Percentiles rank a stretch among this genome's conserved stretches.
Conservation (phyloP, 2,329 filamentous ascomycete species). For the Colletotrichum camelliae region DNA sequence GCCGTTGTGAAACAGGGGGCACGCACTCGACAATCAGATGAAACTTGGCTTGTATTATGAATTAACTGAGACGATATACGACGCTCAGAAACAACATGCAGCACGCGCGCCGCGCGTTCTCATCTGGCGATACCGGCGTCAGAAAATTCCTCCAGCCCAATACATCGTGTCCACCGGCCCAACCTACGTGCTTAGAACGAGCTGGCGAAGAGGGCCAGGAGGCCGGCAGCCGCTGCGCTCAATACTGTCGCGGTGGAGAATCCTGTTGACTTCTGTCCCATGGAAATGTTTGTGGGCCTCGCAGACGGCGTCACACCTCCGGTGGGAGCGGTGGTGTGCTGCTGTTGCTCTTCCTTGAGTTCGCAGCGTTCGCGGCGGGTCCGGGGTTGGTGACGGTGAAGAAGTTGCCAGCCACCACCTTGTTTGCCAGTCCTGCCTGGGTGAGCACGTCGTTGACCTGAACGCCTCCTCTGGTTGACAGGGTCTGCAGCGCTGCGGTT, state of each 20-base stretch:
- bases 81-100: background rate
- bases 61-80: background rate
- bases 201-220: background rate
- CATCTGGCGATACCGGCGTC: background rate
- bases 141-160: background rate
- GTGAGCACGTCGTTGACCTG: slow-evolving; percentile 32
- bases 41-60: slow-evolving; percentile 10
- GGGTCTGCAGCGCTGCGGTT: slow-evolving; percentile 30
- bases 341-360: background rate
- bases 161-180: background rate
- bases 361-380: background rate
- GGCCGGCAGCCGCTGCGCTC: background rate
- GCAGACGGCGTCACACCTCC: background rate
- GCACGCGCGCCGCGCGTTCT: background rate
- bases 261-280: background rate
- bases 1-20: background rate
- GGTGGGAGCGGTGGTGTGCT: background rate
- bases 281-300: background rate
- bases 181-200: background rate
- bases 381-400: slow-evolving; percentile 42
- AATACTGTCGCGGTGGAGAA: background rate
- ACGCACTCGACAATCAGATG: background rate
- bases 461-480: slow-evolving; percentile 33
- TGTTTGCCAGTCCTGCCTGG: slow-evolving; percentile 32
- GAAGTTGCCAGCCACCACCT: slow-evolving; percentile 41